Evolutionary conservation across 1,284 basidiomycete genomes (phyloP).

Genomic region (Xanthoconium separans): DNA sequence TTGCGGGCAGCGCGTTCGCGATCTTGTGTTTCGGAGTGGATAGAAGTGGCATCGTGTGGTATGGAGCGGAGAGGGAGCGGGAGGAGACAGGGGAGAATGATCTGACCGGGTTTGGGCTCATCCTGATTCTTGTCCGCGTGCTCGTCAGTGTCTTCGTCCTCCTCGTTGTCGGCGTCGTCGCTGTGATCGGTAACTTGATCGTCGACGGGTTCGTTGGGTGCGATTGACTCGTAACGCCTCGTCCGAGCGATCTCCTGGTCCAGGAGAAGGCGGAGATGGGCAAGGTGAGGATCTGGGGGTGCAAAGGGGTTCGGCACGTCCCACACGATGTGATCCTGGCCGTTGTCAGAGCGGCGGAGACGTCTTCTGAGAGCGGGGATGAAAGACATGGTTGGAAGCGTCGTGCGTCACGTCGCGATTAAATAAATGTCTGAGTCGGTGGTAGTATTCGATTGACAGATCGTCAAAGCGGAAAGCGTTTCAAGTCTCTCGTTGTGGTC

Average conservation of each 20-base stretch:
- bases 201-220: background rate
- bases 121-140: background rate
- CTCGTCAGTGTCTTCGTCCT: background rate
- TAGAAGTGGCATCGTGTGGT: no score
- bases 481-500: no score
- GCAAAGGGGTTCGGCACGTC: slow-evolving; percentile 15
- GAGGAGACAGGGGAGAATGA: slow-evolving; percentile 11
- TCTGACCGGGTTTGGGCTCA: background rate
- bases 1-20: slow-evolving; percentile 12
- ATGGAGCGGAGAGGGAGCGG: background rate
- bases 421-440: no score
- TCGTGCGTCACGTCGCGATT: no score
- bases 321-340: background rate
- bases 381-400: no score
- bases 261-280: background rate
- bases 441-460: no score
- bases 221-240: slow-evolving; percentile 3
- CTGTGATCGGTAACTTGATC: background rate
- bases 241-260: slow-evolving; percentile 1
- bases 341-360: no score
- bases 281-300: background rate
- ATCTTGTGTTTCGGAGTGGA: background rate
- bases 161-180: no score
- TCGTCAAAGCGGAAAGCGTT: no score
- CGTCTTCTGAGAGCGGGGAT: no score